phyloP scores from a whole-genome alignment of 1,139 yeast genomes.

The Yamadazyma oceani region DNA sequence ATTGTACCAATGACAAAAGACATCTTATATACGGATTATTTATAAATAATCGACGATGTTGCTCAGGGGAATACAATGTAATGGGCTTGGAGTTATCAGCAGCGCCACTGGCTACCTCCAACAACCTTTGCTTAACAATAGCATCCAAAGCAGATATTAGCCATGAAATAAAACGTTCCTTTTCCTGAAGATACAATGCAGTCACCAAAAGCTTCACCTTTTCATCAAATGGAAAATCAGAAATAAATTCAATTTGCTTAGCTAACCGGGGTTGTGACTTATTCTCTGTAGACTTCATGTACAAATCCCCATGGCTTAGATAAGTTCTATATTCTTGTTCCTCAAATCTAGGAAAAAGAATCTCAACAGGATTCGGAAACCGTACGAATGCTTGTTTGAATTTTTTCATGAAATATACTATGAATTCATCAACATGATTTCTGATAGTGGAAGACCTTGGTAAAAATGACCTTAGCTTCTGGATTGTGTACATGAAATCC shows the following conservation, averaged over 20 bases:
- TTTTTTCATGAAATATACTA: constrained; percentile 65
- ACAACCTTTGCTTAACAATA: constrained; percentile 23
- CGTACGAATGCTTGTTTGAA: constrained; percentile 49
- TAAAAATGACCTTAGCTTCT: constrained; percentile 30
- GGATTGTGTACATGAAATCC: constrained; percentile 60
- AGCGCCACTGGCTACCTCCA: constrained; percentile 15
- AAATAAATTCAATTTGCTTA: constrained; percentile 38
- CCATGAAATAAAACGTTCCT: constrained; percentile 43
- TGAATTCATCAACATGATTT: constrained; percentile 63
- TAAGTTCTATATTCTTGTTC: constrained; percentile 38
- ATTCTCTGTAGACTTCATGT: constrained; percentile 21
- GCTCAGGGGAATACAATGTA: constrained; percentile 14
- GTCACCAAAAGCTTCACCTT: constrained; percentile 50
- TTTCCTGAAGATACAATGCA: constrained; percentile 47
- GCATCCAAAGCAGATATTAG: constrained; percentile 38
- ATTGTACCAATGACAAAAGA: constrained; percentile 32
- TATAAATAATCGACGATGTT: constrained; percentile 29
- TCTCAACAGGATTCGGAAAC: constrained; percentile 65
- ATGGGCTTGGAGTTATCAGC: constrained; percentile 8
- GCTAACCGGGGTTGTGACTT: constrained; percentile 29
- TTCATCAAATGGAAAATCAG: constrained; percentile 34
- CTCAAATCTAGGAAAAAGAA: constrained; percentile 65
- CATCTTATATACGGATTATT: constrained; percentile 38
- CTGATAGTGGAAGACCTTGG: constrained; percentile 43
- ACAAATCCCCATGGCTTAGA: constrained; percentile 54